Evolutionary conservation across 345 rosid species (phyloP), one percentile per base, ranked within the genome.

Genomic region (Aethionema arabicum): DNA sequence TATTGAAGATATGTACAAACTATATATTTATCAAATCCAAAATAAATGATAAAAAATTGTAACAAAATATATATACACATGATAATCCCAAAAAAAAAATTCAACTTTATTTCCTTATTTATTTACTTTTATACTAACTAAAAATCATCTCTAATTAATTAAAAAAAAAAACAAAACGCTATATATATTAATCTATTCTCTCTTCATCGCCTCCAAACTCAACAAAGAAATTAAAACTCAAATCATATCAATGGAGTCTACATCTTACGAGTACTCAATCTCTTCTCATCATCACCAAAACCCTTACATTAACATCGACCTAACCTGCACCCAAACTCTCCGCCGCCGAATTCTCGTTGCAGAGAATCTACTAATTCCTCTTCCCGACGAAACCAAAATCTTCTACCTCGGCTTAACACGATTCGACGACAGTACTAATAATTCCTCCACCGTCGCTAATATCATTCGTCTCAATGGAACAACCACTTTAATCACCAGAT

Each of bases 271-370:
- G 8, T 11, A 60, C 35, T 11, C 55, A 12, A 63, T 11, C 7
- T 16, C 14, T 52, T 42, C 46, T 5, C 30, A 21, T 21, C 27
- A 21, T 21, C 27, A 21, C 27, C 27, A 21, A 21, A 21, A 21
- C 27, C 2, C 27, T 21, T 21, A 21, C 27, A 21, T 49, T 5
- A 12, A 8, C 29, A 12, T 5, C 32, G n/a, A 31, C 9, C 58
- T 63, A 63, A 63, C 59, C 0, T 51, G 51, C 67, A 32, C 51
- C 11, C 8, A 41, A 41, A 35, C 4, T 35, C 33, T 63, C 59
- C 21, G 37, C 31, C 41, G 33, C 40, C 32, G 7, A 15, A 5
- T 32, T 6, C 9, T 11, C 7, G 11, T 6, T 50, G 21, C 31
- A 41, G 32, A n/a, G 41, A 21, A 27, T 40, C 15, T 30, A 63